Evolutionary conservation across 768 basidiomycete species (phyloP).

Genomic region (Crucibulum laeve): DNA sequence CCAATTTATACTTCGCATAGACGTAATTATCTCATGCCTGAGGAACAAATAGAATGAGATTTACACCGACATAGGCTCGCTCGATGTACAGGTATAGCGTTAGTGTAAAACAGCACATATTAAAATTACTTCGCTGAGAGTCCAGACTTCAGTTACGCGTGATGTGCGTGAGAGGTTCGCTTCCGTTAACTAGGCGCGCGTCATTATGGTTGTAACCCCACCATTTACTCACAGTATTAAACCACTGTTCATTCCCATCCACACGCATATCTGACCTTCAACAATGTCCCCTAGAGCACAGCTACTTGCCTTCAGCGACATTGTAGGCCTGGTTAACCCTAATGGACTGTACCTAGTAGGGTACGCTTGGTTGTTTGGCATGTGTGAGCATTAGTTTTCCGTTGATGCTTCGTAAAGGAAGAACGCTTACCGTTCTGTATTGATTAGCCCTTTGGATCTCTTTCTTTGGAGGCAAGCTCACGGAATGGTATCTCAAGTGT

Average conservation of each 20-base stretch:
- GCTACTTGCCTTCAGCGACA: slow-evolving; percentile 27
- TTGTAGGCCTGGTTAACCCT: slow-evolving; percentile 27
- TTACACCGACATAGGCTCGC: too few species aligned
- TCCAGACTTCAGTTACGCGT: not conserved
- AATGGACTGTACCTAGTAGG: slow-evolving; percentile 46
- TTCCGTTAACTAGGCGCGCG: too few species aligned
- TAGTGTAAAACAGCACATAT: too few species aligned
- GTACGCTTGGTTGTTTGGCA: slow-evolving; percentile 65
- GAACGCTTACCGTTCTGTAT: not conserved
- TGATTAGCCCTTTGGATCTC: slow-evolving; percentile 52
- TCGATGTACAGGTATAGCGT: too few species aligned
- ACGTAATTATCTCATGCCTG: too few species aligned
- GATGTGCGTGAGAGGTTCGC: too few species aligned
- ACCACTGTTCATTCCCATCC: too few species aligned
- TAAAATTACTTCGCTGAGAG: not conserved
- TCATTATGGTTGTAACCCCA: too few species aligned
- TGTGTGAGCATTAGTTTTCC: slow-evolving; percentile 44
- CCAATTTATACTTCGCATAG: slow-evolving; percentile 15
- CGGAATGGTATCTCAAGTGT: not conserved
- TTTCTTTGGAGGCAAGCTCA: slow-evolving; percentile 55
- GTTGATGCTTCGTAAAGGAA: not conserved
- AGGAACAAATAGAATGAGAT: too few species aligned
- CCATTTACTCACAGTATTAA: too few species aligned
- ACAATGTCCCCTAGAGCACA: slow-evolving; percentile 31
- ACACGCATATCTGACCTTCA: not conserved